Base-by-base conservation (phyloP, 2,329 filamentous ascomycete species). In the Trichoderma atroviride region DNA sequence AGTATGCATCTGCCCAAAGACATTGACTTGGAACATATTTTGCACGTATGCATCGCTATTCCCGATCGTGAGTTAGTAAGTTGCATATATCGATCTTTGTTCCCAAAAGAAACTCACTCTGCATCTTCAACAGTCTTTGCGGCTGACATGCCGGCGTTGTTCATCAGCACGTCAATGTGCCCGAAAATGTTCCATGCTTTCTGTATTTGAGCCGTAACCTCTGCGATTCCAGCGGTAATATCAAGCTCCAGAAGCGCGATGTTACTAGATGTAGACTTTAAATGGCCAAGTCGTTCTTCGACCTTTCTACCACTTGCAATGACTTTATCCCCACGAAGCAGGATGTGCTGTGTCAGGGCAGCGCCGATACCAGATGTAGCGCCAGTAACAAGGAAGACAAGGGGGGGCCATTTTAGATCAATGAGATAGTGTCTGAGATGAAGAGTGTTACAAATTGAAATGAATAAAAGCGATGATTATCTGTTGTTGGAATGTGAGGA, bases 321-420 rank as follows among this genome's bases (percentile, higher is more conserved):
- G 31, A 78, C 76, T 16, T 75, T 75, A 71, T 78, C 74, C 22
- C 76, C 76, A 11, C 75, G 74, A 33, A 70, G 57, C 57, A 76
- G 61, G 59, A 76, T 72, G 11, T 77, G 69, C 4, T 73, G 47
- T 58, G 77, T 69, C 24, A 78, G 64, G 4, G 74, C 72, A 3
- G 73, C 73, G 0, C 78, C 78, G 62, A 80, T 75, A 5, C 78
- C 78, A 0, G 77, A 76, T 33, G 78, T 77, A 13, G 75, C 73
- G 22, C 77, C 79, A 24, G 78, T 80, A 19, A 79, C 71, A 31
- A 81, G 75, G 76, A 76, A 80, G 7, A 79, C 70, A 11, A 76
- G 74, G 14, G 74, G 74, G 73, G 2, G 75, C 53, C 77, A 79
- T 78, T 62, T 64, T 71, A 7, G 24, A 27, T 5, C 16, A 24